Evolutionary conservation across 331 rosid genomes (phyloP).

Genomic region (Quercus tomentella): DNA sequence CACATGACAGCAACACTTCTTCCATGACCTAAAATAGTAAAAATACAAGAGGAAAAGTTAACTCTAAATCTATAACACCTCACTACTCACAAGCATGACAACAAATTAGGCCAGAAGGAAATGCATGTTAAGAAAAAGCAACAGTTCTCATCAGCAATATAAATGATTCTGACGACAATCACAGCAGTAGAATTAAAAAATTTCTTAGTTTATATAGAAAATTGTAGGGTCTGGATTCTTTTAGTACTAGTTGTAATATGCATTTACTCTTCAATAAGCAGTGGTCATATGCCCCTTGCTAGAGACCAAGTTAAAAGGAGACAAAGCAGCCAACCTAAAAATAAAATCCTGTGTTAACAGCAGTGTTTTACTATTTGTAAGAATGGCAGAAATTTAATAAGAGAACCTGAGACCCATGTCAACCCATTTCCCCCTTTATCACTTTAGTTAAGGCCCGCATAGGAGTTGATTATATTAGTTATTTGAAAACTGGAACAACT

Average conservation of each 20-base stretch:
- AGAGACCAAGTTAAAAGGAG: background rate
- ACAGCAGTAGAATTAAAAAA: background rate
- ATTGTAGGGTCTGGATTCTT: background rate
- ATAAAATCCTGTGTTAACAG: too few relatives aligned
- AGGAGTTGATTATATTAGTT: too few relatives aligned
- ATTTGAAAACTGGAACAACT: too few relatives aligned
- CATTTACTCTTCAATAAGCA: background rate
- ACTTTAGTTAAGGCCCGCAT: too few relatives aligned
- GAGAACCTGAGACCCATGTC: too few relatives aligned
- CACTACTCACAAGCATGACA: constrained; percentile 4
- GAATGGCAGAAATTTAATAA: too few relatives aligned
- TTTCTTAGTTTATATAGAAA: background rate
- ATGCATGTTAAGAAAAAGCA: background rate
- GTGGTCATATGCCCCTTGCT: background rate
- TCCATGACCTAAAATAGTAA: constrained; percentile 64
- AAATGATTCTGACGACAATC: background rate
- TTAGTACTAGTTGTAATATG: background rate
- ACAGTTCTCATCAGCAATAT: background rate
- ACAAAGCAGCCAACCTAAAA: too few relatives aligned
- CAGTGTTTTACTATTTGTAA: too few relatives aligned
- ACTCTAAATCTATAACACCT: background rate
- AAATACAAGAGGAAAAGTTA: background rate
- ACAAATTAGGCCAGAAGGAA: background rate
- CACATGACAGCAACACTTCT: constrained; percentile 95
- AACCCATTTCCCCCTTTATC: too few relatives aligned